Evolutionary conservation across 225 moss, liverwort and hornwort genomes (phyloP).

Genomic region (Climacium dendroides): DNA sequence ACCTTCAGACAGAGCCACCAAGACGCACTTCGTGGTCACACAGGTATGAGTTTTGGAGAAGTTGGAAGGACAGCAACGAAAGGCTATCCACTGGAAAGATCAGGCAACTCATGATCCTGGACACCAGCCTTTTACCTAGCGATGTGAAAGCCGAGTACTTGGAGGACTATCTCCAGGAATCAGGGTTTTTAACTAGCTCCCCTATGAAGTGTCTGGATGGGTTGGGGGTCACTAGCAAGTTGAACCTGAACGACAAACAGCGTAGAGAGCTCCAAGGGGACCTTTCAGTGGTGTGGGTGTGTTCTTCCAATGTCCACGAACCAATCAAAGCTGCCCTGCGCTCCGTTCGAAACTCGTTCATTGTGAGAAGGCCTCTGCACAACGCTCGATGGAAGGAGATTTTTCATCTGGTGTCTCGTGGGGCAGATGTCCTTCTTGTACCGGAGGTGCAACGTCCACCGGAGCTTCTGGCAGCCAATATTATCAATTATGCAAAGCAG

Average conservation of each 20-base stretch:
- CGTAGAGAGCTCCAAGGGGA: conserved; percentile 14
- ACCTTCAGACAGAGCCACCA: neutral
- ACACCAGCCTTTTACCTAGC: conserved; percentile 29
- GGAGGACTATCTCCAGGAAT: conserved; percentile 37
- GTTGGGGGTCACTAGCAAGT: conserved; percentile 29
- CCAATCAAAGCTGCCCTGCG: conserved; percentile 43
- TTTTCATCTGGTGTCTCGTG: conserved; percentile 35
- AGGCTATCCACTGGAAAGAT: conserved; percentile 4
- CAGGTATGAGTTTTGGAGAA: conserved; percentile 38
- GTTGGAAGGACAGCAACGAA: conserved; percentile 35
- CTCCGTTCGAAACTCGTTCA: conserved; percentile 46
- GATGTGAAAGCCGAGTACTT: conserved; percentile 16
- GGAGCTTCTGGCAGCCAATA: conserved; percentile 16
- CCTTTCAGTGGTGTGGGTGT: conserved; percentile 52
- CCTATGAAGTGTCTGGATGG: conserved; percentile 11
- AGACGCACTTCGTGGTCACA: conserved; percentile 6
- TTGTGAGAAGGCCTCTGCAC: conserved; percentile 61
- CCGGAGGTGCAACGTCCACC: conserved; percentile 4
- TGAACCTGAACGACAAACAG: conserved; percentile 19
- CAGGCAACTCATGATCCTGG: conserved; percentile 37
- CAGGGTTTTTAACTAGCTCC: conserved; percentile 15
- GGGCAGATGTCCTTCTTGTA: neutral
- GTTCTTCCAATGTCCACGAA: conserved; percentile 53
- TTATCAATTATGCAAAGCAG: conserved; percentile 40
- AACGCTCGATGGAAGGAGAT: conserved; percentile 57